Evolutionary conservation across 75 land plant genomes (phyloP).

Genomic region (Pinus albicaulis): DNA sequence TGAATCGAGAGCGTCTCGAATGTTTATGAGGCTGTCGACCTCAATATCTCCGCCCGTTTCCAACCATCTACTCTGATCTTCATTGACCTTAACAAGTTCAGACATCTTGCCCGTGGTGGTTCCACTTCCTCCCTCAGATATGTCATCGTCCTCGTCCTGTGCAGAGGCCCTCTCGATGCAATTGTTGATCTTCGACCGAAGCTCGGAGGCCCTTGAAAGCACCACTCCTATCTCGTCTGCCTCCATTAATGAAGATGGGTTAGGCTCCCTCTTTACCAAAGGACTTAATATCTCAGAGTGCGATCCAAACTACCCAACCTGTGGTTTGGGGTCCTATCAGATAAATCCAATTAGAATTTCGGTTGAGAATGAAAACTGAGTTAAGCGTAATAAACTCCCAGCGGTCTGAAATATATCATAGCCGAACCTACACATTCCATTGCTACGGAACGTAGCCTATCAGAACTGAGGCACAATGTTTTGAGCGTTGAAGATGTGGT

Average conservation of each 20-base stretch:
- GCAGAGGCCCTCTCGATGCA: conserved; percentile 42
- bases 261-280: too few species aligned
- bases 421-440: too few species aligned
- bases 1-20: conserved; percentile 55
- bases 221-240: conserved; percentile 77
- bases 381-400: too few species aligned
- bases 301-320: too few species aligned
- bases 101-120: neutral
- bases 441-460: too few species aligned
- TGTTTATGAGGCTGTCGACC: conserved; percentile 33
- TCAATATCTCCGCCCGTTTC: conserved; percentile 7
- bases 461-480: too few species aligned
- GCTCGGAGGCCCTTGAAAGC: conserved; percentile 68
- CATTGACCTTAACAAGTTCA: neutral
- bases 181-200: conserved; percentile 64
- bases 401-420: too few species aligned
- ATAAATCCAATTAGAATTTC: too few species aligned
- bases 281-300: too few species aligned
- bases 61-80: neutral
- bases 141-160: conserved; percentile 13
- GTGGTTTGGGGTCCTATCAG: too few species aligned
- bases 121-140: conserved; percentile 8
- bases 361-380: too few species aligned
- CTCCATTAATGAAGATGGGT: conserved; percentile 33
- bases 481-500: too few species aligned